These are phyloP conservation scores for Kodamaea jinghongensis DNA, from an alignment of 805 yeast species.

Conservation along the genomic window DNA sequence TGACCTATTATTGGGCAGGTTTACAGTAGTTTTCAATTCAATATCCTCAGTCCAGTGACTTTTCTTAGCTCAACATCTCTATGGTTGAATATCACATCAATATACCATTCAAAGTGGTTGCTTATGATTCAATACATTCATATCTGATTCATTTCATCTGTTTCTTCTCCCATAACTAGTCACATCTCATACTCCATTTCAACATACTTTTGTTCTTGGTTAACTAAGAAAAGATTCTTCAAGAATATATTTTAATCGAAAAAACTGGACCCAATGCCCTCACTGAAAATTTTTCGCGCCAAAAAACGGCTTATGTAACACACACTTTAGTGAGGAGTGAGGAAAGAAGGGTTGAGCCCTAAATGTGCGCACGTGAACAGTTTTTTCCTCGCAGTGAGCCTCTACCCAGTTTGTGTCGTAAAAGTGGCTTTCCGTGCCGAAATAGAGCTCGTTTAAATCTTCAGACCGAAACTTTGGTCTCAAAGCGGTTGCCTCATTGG, in stretches of 20 bases:
- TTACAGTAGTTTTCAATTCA: no score
- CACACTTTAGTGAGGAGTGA: not conserved
- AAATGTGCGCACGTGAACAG: slow-evolving; percentile 1
- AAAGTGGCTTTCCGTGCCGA: no score
- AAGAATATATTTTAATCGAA: slow-evolving; percentile 4
- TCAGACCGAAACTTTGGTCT: no score
- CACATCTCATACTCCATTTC: slow-evolving; percentile 1
- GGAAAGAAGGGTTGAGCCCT: slow-evolving; percentile 3
- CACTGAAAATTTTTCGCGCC: slow-evolving; percentile 9
- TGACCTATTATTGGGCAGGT: no score
- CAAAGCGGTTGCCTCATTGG: no score
- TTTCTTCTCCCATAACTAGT: not conserved
- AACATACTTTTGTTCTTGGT: slow-evolving; percentile 10
- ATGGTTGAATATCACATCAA: no score
- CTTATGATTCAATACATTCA: not conserved
- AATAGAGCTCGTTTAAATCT: no score
- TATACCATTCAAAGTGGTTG: no score
- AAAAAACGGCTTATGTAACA: not conserved
- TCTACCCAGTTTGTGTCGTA: no score
- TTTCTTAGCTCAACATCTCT: not conserved
- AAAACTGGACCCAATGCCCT: slow-evolving; percentile 6
- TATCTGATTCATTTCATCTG: not conserved
- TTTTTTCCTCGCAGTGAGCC: no score
- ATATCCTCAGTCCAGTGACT: not conserved
- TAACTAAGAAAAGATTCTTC: slow-evolving; percentile 1